phyloP scores from a whole-genome alignment of 2,329 filamentous ascomycete genomes.

The Fusarium brevicatenulatum region DNA sequence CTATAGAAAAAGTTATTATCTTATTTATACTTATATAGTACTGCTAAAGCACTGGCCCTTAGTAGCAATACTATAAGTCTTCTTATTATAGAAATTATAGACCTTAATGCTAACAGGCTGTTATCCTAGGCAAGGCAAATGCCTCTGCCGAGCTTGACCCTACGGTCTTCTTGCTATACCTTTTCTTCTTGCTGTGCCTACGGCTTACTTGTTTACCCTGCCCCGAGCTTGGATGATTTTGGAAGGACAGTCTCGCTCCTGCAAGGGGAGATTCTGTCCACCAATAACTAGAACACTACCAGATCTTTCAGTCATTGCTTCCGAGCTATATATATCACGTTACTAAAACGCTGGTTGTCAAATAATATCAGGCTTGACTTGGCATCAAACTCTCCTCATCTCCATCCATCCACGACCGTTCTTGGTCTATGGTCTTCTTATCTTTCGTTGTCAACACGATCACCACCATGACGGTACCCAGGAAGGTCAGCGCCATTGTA shows the following conservation, averaged over 20 bases:
- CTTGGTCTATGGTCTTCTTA: fast-evolving
- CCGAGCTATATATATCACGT: not conserved
- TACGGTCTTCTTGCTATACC: no score
- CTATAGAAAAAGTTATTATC: no score
- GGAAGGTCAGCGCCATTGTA: not conserved
- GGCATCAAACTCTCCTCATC: not conserved
- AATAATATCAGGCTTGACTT: not conserved
- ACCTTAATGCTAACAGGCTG: no score
- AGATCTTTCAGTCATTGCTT: fast-evolving
- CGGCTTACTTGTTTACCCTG: not conserved
- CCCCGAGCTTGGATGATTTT: not conserved
- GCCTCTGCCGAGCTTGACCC: no score
- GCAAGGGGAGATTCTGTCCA: not conserved
- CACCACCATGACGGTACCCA: not conserved
- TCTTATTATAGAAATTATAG: no score
- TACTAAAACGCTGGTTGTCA: not conserved
- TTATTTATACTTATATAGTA: no score
- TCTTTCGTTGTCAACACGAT: not conserved
- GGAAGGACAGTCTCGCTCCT: not conserved
- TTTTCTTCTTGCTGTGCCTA: no score
- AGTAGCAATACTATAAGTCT: no score
- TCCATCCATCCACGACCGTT: not conserved
- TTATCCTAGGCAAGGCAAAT: no score
- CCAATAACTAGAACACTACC: not conserved
- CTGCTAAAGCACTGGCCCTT: no score